Conservation (phyloP, 1,284 basidiomycete species). For the Tylopilus orsonianus region DNA sequence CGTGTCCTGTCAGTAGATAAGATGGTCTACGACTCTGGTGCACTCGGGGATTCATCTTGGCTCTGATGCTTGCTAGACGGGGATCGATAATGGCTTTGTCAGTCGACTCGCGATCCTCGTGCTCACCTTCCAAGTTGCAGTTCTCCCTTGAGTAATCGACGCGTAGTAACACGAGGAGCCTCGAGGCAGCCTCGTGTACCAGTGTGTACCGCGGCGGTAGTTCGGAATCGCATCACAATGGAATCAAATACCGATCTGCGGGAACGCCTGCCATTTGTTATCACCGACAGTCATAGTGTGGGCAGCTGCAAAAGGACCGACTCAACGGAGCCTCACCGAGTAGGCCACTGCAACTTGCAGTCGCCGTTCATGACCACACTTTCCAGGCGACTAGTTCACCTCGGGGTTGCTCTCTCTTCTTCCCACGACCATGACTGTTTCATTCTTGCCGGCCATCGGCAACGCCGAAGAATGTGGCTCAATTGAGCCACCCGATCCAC, state of each 20-base stretch:
- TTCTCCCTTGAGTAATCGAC: neutral
- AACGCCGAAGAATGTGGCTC: too few relatives aligned
- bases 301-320: too few relatives aligned
- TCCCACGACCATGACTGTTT: too few relatives aligned
- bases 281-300: conserved; percentile 2
- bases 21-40: neutral
- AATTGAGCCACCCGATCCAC: too few relatives aligned
- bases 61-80: too few relatives aligned
- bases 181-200: conserved; percentile 18
- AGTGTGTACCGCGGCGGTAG: neutral
- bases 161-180: neutral
- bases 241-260: neutral
- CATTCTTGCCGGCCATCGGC: too few relatives aligned
- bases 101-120: neutral
- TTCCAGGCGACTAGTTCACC: too few relatives aligned
- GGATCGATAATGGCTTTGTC: neutral
- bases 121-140: neutral
- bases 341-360: too few relatives aligned
- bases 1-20: neutral
- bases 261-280: neutral
- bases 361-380: too few relatives aligned
- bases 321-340: too few relatives aligned
- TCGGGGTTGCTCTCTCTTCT: too few relatives aligned
- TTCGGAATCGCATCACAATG: neutral
- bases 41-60: too few relatives aligned